Evolutionary conservation across 176 grass and related monocot genomes (phyloP).

Genomic region (Aechmea fasciata): DNA sequence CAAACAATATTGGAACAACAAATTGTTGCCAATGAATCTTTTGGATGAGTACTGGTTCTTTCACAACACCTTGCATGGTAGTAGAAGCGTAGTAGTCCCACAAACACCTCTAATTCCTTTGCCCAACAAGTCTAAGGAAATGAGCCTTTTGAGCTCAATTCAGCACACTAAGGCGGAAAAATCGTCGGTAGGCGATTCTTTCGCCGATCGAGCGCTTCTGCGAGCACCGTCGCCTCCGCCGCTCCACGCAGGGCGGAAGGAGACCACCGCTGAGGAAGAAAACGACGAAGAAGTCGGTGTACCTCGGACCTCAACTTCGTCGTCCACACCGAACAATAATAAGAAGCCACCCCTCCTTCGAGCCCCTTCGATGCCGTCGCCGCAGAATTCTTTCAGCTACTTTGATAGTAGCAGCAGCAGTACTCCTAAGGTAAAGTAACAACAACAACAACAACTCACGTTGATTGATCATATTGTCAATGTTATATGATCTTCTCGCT

Average conservation of each 20-base stretch:
- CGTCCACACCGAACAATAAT: no score
- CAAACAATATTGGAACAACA: neutral
- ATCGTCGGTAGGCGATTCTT: no score
- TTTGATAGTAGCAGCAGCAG: no score
- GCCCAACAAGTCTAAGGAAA: slow-evolving; percentile 5
- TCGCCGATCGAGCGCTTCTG: slow-evolving; percentile 9
- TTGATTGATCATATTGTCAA: no score
- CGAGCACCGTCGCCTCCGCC: slow-evolving; percentile 39
- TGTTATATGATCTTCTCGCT: no score
- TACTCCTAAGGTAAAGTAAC: no score
- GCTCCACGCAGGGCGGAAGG: neutral
- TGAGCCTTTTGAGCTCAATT: no score
- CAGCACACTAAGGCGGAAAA: no score
- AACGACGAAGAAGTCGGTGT: slow-evolving; percentile 1
- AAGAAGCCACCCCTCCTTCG: slow-evolving; percentile 15
- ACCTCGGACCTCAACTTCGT: neutral
- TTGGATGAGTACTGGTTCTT: slow-evolving; percentile 90
- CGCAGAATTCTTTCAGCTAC: neutral
- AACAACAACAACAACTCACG: no score
- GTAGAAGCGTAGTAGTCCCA: neutral
- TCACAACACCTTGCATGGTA: slow-evolving; percentile 46
- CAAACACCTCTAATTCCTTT: slow-evolving; percentile 11
- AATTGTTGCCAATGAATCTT: slow-evolving; percentile 29
- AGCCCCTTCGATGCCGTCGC: slow-evolving; percentile 48
- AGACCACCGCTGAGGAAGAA: neutral